Base-by-base conservation (phyloP, 192 early-diverging fungal genomes). In the Gamsiella multidivaricata region DNA sequence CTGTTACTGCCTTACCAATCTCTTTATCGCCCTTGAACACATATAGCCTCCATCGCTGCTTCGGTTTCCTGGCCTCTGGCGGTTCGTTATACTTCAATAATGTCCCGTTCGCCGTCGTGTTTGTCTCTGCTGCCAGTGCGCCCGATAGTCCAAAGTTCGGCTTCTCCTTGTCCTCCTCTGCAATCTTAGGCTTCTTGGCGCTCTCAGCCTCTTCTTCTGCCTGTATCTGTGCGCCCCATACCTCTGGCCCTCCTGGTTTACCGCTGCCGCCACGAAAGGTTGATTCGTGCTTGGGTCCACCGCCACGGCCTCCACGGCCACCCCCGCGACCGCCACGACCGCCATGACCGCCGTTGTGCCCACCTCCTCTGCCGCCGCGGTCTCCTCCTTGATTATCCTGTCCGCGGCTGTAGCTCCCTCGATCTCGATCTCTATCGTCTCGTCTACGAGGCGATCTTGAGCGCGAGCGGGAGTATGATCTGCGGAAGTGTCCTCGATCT, bases 1-100 rank as follows among this genome's bases (percentile, higher is more conserved):
- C n/a, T n/a, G n/a, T n/a, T n/a, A 9, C 23, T 20, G 2, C 54
- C 78, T 64, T 81, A 90, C 93, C 93, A 32, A 95, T 82, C 73
- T 95, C 90, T 45, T 96, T 89, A 47, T 91, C 88, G 41, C 93
- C 93, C 69, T 99, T 99, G 78, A 98, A 99, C 3, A 97, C 93
- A 72, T 97, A 97, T 22, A 99, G 79, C 53, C 96, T 87, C 89
- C 91, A 97, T 58, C 83, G 85, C 28, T 83, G 73, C 17, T 60
- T 85, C 8, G 96, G 94, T 53, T 89, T 91, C 26, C 93, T 83
- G 0, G 96, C 94, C 74, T 99, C 97, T 0, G 90, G 80, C 0
- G 97, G 97, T 74, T 99, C 97, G 54, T 87, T 91, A 75, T 97
- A 97, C 76, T 98, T 97, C 23, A 98, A 76, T 39, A 92, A 81